These are phyloP conservation scores for Astrephomene gubernaculifera DNA, from an alignment of 139 green algal genomes.

Conservation along the genomic window DNA sequence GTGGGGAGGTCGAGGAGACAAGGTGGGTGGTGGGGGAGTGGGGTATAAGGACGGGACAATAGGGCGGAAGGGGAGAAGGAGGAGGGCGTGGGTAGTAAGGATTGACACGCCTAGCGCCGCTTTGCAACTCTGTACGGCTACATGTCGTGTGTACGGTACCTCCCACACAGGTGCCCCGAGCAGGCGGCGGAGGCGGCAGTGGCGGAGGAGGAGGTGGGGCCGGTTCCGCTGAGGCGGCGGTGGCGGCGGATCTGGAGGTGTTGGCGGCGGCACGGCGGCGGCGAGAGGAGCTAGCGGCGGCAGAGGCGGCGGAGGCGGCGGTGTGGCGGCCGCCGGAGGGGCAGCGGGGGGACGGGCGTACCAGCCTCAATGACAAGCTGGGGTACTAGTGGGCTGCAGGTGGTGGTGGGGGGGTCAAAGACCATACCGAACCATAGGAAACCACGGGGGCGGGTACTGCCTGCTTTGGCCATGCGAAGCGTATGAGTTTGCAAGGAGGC, in stretches of 20 bases:
- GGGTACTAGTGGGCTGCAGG: constrained; percentile 61
- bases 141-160: no score
- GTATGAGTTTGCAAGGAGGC: no score
- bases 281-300: constrained; percentile 21
- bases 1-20: neutral
- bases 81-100: neutral
- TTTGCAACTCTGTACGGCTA: no score
- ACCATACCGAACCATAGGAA: no score
- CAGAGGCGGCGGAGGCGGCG: constrained; percentile 36
- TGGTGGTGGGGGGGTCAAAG: neutral
- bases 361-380: constrained; percentile 67
- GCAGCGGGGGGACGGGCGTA: constrained; percentile 70
- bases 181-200: neutral
- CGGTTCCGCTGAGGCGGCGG: constrained; percentile 28
- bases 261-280: constrained; percentile 37
- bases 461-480: no score
- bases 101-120: no score
- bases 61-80: neutral
- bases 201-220: no score
- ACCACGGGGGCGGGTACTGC: no score
- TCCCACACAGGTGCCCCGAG: neutral
- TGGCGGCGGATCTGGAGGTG: constrained; percentile 42
- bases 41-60: neutral
- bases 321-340: constrained; percentile 63
- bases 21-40: neutral